Percentiles rank a stretch among this genome's conserved stretches.
These are phyloP conservation scores for Candida fluviatilis DNA, from an alignment of 805 yeast genomes.

Conservation along the genomic window DNA sequence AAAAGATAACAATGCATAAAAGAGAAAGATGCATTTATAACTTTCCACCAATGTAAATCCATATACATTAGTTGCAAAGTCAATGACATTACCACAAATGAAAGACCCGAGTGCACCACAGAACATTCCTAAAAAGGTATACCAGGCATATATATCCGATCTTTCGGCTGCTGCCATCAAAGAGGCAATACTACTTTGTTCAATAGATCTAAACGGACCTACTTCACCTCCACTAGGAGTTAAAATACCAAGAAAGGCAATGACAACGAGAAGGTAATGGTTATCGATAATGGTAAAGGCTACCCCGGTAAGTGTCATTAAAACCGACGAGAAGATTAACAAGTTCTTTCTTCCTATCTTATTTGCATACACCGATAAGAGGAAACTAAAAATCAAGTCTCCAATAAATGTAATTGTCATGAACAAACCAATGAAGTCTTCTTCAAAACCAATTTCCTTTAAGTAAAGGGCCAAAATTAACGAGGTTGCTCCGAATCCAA, in stretches of 20 bases:
- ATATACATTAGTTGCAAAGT: conserved; percentile 9
- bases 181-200: conserved; percentile 49
- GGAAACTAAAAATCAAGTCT: conserved; percentile 46
- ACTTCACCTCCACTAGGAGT: conserved; percentile 59
- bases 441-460: conserved; percentile 37
- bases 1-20: conserved; percentile 18
- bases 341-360: conserved; percentile 41
- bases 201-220: conserved; percentile 57
- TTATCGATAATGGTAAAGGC: conserved; percentile 31
- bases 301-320: conserved; percentile 43
- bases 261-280: conserved; percentile 28
- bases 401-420: conserved; percentile 49
- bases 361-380: conserved; percentile 45
- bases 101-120: conserved; percentile 46
- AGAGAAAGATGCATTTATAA: conserved; percentile 27
- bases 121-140: conserved; percentile 45
- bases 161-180: conserved; percentile 37
- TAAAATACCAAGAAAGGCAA: conserved; percentile 47
- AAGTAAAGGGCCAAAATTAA: conserved; percentile 43
- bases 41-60: conserved; percentile 19
- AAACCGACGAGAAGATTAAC: conserved; percentile 34
- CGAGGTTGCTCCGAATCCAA: conserved; percentile 35
- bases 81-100: conserved; percentile 30
- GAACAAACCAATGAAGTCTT: conserved; percentile 44
- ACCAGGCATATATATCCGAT: conserved; percentile 58